Base-by-base conservation (phyloP, 1,284 basidiomycete species). In the Naganishia liquefaciens region DNA sequence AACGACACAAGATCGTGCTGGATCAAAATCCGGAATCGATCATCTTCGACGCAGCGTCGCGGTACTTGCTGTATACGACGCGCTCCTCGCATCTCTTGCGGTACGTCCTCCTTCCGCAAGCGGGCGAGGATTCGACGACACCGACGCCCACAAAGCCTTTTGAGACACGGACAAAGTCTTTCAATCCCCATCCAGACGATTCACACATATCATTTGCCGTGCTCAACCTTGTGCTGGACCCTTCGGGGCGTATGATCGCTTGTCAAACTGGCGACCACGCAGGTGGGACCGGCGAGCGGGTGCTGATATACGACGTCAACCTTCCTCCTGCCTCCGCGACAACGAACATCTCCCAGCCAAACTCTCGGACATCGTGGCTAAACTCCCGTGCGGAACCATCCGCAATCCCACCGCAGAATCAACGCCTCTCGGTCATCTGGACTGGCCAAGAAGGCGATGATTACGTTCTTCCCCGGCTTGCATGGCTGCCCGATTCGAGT, bases 211-310 rank as follows among this genome's bases (percentile, higher is more conserved):
- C 75, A 23, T 80, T 80, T 83, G 89, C 67, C 84, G 89, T 74
- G 75, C 90, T 81, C 85, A 90, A 81, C 68, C 65, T 80, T 62
- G 74, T 75, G 0, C 57, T 79, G 2, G 76, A 80, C 64, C 79
- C 79, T 0, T 71, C 70, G 0, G 75, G 75, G 0, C 70, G 70
- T 40, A 64, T 78, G n/a, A 61, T 80, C 3, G 77, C 77, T 7
- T 76, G 76, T 54, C 73, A 77, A 57, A 79, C 78, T 10, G 79
- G 78, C 6, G 78, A 80, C 70, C 77, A 79, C 60, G 69, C 74
- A 6, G 75, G 76, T 1, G 68, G 68, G 5, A 67, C 72, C 2
- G 75, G 74, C 1, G 77, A 76, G 46, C 67, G 75, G 43, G 70
- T 77, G 15, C 54, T 76, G 30, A 43, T 77, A 6, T 77, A 76